Evolutionary conservation across 371 early-diverging fungal species (phyloP).

Genomic region (Quaeritorhiza haematococci): DNA sequence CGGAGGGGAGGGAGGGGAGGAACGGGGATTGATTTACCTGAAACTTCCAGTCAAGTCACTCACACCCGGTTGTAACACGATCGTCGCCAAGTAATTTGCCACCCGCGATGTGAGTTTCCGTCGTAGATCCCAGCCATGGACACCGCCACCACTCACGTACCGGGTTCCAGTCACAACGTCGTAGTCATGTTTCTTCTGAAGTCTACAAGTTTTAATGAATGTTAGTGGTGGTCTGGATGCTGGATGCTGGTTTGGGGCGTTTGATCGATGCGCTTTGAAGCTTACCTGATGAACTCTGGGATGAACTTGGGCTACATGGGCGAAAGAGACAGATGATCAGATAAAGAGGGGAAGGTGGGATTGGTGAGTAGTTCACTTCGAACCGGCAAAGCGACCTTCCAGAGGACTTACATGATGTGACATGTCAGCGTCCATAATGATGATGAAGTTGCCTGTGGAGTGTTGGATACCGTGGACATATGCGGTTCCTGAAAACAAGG

Average conservation of each 20-base stretch:
- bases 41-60: constrained; percentile 97
- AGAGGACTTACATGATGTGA: constrained; percentile 80
- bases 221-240: no score
- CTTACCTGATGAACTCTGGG: constrained; percentile 82
- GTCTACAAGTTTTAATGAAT: constrained; percentile 24
- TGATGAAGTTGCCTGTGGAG: constrained; percentile 90
- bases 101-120: constrained; percentile 96
- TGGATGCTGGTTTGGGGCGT: neutral
- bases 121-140: constrained; percentile 97
- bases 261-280: neutral
- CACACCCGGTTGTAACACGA: constrained; percentile 84
- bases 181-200: constrained; percentile 76
- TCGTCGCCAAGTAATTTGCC: constrained; percentile 94
- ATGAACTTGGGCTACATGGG: constrained; percentile 87
- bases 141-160: constrained; percentile 85
- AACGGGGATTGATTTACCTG: constrained; percentile 63
- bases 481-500: constrained; percentile 79
- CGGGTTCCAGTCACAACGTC: constrained; percentile 97
- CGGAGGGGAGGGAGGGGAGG: no score
- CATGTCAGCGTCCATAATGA: constrained; percentile 99
- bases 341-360: neutral
- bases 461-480: constrained; percentile 94
- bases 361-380: no score
- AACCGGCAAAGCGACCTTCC: neutral
- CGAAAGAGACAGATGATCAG: constrained; percentile 6